phyloP scores from a whole-genome alignment of 441 rosid genomes.

The Populus tomentosa region DNA sequence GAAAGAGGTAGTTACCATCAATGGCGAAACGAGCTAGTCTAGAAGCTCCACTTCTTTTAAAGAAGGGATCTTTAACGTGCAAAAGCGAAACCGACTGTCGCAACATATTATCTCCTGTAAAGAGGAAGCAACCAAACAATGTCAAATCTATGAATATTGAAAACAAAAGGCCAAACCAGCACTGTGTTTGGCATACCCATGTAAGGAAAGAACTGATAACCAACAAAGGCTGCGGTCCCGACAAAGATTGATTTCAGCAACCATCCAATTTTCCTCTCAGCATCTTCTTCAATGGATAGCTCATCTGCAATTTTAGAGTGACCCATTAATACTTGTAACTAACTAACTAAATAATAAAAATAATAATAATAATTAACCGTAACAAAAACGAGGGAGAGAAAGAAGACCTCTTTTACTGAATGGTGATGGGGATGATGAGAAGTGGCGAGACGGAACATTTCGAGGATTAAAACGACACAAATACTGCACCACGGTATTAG shows the following conservation, averaged over 20 bases:
- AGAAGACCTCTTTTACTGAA: constrained; percentile 2
- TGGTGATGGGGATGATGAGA: constrained; percentile 5
- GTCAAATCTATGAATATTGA: background rate
- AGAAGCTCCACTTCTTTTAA: constrained; percentile 89
- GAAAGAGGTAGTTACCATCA: constrained; percentile 44
- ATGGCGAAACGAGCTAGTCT: constrained; percentile 78
- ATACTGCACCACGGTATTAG: constrained; percentile 2
- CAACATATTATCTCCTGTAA: constrained; percentile 77
- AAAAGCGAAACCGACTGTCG: constrained; percentile 83
- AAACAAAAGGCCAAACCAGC: background rate
- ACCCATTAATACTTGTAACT: background rate
- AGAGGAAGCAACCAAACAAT: background rate
- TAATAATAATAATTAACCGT: background rate
- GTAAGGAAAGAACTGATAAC: constrained; percentile 80
- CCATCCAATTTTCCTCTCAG: constrained; percentile 89
- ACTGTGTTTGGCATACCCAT: constrained; percentile 46
- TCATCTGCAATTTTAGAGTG: constrained; percentile 39
- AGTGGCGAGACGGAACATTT: background rate
- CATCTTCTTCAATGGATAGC: constrained; percentile 67
- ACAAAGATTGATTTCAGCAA: constrained; percentile 71
- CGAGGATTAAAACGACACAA: background rate
- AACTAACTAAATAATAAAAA: background rate
- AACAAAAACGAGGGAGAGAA: background rate
- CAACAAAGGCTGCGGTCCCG: constrained; percentile 71
- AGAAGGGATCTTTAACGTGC: constrained; percentile 88